Evolutionary conservation across 106 monocot species (phyloP).

Genomic region (Hemerocallis citrina): DNA sequence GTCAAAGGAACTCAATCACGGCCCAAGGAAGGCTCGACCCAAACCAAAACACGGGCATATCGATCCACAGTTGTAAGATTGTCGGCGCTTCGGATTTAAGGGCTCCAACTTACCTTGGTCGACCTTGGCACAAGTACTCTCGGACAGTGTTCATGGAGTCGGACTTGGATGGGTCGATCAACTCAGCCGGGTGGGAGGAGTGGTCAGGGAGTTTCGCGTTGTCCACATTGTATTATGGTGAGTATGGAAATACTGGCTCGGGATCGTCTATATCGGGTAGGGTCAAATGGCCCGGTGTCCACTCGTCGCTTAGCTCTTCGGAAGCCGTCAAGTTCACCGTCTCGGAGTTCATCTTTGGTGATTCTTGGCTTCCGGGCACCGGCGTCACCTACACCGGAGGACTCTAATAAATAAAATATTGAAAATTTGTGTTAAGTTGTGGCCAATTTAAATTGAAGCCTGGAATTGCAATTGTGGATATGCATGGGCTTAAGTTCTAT

Average conservation of each 20-base stretch:
- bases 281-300: slow-evolving; percentile 60
- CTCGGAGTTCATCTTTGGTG: slow-evolving; percentile 38
- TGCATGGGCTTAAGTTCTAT: too few species aligned
- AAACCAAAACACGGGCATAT: slow-evolving; percentile 74
- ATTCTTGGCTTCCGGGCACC: slow-evolving; percentile 38
- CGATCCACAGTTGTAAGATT: slow-evolving; percentile 46
- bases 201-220: slow-evolving; percentile 65
- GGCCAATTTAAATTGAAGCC: too few species aligned
- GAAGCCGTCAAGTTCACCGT: slow-evolving; percentile 71
- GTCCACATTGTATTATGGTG: slow-evolving; percentile 55
- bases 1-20: slow-evolving; percentile 53
- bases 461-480: too few species aligned
- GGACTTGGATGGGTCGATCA: slow-evolving; percentile 29
- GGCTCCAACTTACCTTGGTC: slow-evolving; percentile 54
- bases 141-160: slow-evolving; percentile 53
- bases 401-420: neutral
- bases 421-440: too few species aligned
- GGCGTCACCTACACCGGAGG: slow-evolving; percentile 43
- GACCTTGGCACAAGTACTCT: slow-evolving; percentile 77
- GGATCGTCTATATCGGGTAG: slow-evolving; percentile 41
- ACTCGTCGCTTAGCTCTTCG: slow-evolving; percentile 13
- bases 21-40: slow-evolving; percentile 72
- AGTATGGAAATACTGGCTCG: slow-evolving; percentile 56
- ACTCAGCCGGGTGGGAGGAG: slow-evolving; percentile 45
- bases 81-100: slow-evolving; percentile 12